Conservation (phyloP, 108 stramenopile genomes). For the Discostella pseudostelligera region DNA sequence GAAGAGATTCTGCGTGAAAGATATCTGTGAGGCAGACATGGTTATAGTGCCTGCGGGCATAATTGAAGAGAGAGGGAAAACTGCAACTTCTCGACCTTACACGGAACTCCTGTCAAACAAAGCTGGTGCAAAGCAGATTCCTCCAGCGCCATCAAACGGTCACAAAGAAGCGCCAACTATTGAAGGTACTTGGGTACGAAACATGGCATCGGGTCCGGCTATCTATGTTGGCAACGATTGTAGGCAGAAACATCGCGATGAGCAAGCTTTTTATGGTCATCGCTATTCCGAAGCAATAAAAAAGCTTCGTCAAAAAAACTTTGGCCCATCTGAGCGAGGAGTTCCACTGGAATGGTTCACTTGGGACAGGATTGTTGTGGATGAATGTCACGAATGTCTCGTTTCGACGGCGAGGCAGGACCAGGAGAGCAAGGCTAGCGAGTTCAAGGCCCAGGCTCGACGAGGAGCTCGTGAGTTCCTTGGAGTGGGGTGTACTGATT, state of each 20-base stretch:
- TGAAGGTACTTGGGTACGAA: constrained; percentile 57
- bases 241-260: constrained; percentile 27
- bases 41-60: constrained; percentile 47
- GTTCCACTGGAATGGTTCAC: constrained; percentile 53
- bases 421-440: constrained; percentile 24
- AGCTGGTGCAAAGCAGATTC: constrained; percentile 40
- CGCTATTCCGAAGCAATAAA: constrained; percentile 28
- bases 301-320: constrained; percentile 22
- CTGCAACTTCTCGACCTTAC: constrained; percentile 31
- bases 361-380: constrained; percentile 57
- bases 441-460: constrained; percentile 35
- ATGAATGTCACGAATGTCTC: constrained; percentile 49
- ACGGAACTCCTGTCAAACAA: constrained; percentile 48
- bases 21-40: constrained; percentile 45
- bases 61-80: constrained; percentile 44
- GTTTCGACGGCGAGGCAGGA: constrained; percentile 16
- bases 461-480: constrained; percentile 55
- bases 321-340: constrained; percentile 13
- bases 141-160: constrained; percentile 45
- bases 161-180: constrained; percentile 57
- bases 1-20: constrained; percentile 34
- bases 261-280: constrained; percentile 21
- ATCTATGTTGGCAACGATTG: constrained; percentile 57
- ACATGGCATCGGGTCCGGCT: constrained; percentile 55
- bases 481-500: constrained; percentile 55